These are phyloP conservation scores for Chalciporus sphaerocephalus DNA, from an alignment of 768 basidiomycete genomes.

Conservation along the genomic window DNA sequence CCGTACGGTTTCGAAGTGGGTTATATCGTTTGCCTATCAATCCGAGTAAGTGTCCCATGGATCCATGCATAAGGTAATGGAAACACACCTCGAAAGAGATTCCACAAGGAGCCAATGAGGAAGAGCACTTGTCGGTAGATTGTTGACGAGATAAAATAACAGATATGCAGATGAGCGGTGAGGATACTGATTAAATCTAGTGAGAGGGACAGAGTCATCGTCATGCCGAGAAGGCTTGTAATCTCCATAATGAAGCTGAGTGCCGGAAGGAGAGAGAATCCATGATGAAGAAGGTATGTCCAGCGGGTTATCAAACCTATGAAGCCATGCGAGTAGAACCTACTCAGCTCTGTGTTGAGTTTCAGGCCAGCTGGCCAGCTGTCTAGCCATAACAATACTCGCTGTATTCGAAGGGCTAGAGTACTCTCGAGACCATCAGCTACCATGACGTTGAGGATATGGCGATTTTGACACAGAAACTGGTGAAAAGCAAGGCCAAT, in stretches of 20 bases:
- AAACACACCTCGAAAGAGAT: conserved; percentile 77
- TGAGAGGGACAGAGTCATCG: conserved; percentile 60
- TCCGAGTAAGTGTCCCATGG: neutral
- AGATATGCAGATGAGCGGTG: conserved; percentile 68
- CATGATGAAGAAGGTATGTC: conserved; percentile 35
- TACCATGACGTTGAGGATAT: conserved; percentile 39
- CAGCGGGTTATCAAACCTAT: conserved; percentile 61
- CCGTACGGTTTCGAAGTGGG: conserved; percentile 79
- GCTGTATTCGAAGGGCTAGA: conserved; percentile 38
- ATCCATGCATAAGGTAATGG: neutral
- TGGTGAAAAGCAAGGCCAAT: conserved; percentile 71
- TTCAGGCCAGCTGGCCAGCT: conserved; percentile 96
- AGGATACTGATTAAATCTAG: conserved; percentile 64
- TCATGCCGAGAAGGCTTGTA: conserved; percentile 45
- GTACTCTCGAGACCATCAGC: conserved; percentile 33
- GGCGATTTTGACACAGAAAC: conserved; percentile 66
- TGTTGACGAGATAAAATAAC: conserved; percentile 57
- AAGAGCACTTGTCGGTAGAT: conserved; percentile 61
- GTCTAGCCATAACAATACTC: conserved; percentile 76
- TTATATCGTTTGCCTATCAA: conserved; percentile 81
- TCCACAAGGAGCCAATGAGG: conserved; percentile 70
- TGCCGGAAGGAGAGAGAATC: conserved; percentile 19
- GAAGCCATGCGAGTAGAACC: conserved; percentile 74
- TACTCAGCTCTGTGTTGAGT: conserved; percentile 90
- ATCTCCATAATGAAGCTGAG: conserved; percentile 34